Evolutionary conservation across 352 stramenopile species (phyloP).

Genomic region (Pythium sp.): DNA sequence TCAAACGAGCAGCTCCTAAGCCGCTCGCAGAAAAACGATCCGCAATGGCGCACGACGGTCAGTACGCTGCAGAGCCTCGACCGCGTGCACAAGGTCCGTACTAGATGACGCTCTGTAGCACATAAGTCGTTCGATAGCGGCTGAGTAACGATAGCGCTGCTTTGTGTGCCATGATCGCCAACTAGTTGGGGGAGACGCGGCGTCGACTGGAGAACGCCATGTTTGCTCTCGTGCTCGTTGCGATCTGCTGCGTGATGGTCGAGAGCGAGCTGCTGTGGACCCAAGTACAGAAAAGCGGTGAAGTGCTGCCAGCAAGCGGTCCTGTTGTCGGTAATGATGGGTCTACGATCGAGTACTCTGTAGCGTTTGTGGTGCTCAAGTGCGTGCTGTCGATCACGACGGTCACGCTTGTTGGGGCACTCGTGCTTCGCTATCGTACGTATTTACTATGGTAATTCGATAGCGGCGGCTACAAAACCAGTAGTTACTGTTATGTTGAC

Average conservation of each 20-base stretch:
- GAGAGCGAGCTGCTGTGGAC: constrained; percentile 54
- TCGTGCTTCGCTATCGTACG: constrained; percentile 52
- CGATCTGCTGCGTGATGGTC: constrained; percentile 36
- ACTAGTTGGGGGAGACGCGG: constrained; percentile 21
- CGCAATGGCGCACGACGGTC: constrained; percentile 30
- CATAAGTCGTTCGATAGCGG: neutral
- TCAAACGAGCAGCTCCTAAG: neutral
- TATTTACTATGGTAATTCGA: neutral
- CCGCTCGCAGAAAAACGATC: constrained; percentile 21
- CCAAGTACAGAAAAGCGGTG: constrained; percentile 21
- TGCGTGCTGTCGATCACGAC: constrained; percentile 34
- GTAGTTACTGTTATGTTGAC: neutral
- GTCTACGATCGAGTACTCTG: constrained; percentile 16
- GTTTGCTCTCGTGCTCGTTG: constrained; percentile 31
- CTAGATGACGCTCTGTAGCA: neutral
- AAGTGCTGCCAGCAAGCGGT: neutral
- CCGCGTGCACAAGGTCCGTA: constrained; percentile 26
- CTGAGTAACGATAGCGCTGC: neutral
- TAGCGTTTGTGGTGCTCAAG: constrained; percentile 37
- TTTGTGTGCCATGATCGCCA: neutral
- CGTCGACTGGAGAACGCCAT: constrained; percentile 44
- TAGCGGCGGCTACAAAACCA: neutral
- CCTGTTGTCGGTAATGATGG: neutral
- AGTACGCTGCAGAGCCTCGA: constrained; percentile 37
- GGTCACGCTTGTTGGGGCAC: constrained; percentile 28